Conservation (phyloP, 805 yeast species). For the Torulaspora gathmanii region DNA sequence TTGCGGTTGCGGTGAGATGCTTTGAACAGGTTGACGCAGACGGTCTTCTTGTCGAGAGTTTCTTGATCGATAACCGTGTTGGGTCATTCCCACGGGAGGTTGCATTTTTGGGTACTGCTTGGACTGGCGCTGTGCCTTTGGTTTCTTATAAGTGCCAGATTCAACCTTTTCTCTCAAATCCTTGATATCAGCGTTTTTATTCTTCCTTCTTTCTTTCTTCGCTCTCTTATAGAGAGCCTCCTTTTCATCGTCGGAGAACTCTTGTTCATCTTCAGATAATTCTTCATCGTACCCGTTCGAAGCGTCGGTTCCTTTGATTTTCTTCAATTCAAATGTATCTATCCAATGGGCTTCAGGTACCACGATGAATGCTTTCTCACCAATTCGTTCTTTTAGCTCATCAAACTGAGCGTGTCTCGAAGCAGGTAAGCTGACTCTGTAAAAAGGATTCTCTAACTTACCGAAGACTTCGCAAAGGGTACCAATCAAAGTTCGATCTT, state of each 20-base stretch:
- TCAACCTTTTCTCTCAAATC: conserved; percentile 4
- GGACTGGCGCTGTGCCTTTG: conserved; percentile 6
- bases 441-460: conserved; percentile 72
- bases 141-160: conserved; percentile 3
- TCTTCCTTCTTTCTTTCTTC: conserved; percentile 56
- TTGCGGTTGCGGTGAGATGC: conserved; percentile 1
- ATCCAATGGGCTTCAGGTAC: conserved; percentile 77
- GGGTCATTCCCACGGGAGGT: conserved; percentile 16
- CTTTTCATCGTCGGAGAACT: conserved; percentile 89
- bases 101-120: conserved; percentile 16
- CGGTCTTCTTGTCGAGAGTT: conserved; percentile 12
- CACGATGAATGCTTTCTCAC: conserved; percentile 63
- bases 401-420: conserved; percentile 14
- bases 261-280: conserved; percentile 86
- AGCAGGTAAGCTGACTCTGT: conserved; percentile 58
- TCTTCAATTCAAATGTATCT: conserved; percentile 65
- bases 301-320: conserved; percentile 85
- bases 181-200: conserved; percentile 27
- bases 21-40: neutral
- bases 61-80: conserved; percentile 20
- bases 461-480: conserved; percentile 87
- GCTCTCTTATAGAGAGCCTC: conserved; percentile 66
- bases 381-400: conserved; percentile 40
- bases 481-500: conserved; percentile 66
- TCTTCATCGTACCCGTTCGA: conserved; percentile 95